These are phyloP conservation scores for Talaromyces sp. DNA, from an alignment of 2,329 filamentous ascomycete species.

Conservation along the genomic window DNA sequence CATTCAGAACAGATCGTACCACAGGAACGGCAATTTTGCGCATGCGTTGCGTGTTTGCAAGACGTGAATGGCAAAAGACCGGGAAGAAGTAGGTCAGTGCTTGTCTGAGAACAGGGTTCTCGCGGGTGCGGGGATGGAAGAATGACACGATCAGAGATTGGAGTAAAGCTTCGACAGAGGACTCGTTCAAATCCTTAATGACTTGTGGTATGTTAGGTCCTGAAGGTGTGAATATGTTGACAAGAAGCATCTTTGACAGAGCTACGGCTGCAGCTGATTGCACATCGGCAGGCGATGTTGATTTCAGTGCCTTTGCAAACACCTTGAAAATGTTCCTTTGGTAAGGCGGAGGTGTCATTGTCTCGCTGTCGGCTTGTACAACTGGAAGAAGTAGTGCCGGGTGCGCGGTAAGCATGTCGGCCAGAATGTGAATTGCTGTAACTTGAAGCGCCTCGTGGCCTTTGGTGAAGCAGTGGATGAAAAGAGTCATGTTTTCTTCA, in stretches of 20 bases:
- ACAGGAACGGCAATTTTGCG: slow-evolving; percentile 69
- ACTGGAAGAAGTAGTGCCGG: slow-evolving; percentile 69
- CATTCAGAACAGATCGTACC: slow-evolving; percentile 65
- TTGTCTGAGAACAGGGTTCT: slow-evolving; percentile 80
- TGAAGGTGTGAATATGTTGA: slow-evolving; percentile 62
- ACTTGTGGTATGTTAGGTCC: slow-evolving; percentile 54
- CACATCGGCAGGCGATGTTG: slow-evolving; percentile 67
- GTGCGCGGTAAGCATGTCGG: slow-evolving; percentile 88
- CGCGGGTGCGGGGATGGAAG: slow-evolving; percentile 79
- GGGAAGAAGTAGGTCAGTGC: slow-evolving; percentile 90
- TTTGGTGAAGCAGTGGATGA: slow-evolving; percentile 94
- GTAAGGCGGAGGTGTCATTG: slow-evolving; percentile 49
- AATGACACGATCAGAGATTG: slow-evolving; percentile 81
- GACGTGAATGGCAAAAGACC: slow-evolving; percentile 83
- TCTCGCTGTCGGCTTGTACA: slow-evolving; percentile 46
- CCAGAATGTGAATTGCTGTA: slow-evolving; percentile 85
- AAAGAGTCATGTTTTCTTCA: slow-evolving; percentile 85
- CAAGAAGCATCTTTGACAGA: slow-evolving; percentile 81
- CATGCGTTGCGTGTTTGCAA: slow-evolving; percentile 82
- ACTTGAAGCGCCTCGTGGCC: slow-evolving; percentile 87
- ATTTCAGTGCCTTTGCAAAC: slow-evolving; percentile 78
- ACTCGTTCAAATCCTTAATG: slow-evolving; percentile 50
- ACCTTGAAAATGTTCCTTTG: slow-evolving; percentile 73
- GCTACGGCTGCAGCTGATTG: slow-evolving; percentile 79
- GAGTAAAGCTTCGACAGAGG: slow-evolving; percentile 69